Percentiles rank a stretch among this genome's conserved stretches.
These are phyloP conservation scores for Acanthamoeba lenticulata DNA, from an alignment of 208 protist genomes.

Conservation along the genomic window DNA sequence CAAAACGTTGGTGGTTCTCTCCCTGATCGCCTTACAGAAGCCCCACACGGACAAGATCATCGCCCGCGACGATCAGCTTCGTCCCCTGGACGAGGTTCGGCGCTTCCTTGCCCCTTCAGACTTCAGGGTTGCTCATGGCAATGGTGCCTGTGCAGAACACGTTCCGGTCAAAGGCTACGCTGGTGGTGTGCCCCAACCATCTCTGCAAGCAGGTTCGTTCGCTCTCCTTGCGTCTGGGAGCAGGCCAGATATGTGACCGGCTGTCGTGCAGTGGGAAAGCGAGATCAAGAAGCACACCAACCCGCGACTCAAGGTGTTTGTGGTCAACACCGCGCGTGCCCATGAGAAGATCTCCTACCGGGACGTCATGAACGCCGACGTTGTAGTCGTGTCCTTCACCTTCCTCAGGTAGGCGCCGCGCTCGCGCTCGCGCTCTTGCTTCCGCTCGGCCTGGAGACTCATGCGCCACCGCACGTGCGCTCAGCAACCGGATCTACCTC, in stretches of 20 bases:
- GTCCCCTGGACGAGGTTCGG: not conserved
- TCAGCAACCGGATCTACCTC: not conserved
- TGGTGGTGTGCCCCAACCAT: conserved; percentile 36
- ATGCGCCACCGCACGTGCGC: no score
- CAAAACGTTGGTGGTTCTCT: not conserved
- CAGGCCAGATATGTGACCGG: not conserved
- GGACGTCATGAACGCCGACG: not conserved
- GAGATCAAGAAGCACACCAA: conserved; percentile 52
- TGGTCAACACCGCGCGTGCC: not conserved
- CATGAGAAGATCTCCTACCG: conserved; percentile 35
- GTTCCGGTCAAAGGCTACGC: not conserved
- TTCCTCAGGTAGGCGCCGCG: not conserved
- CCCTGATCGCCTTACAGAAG: conserved; percentile 12
- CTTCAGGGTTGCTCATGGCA: not conserved
- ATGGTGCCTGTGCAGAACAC: not conserved
- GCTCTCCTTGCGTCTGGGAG: not conserved
- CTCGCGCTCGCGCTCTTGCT: not conserved
- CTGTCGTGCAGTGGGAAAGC: not conserved
- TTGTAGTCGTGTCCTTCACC: conserved; percentile 22
- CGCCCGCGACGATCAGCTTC: not conserved
- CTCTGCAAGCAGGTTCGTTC: not conserved
- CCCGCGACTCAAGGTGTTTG: not conserved
- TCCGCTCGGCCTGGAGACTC: not conserved
- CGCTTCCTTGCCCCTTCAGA: not conserved
- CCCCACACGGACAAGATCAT: not conserved